phyloP scores from a whole-genome alignment of 1,284 basidiomycete species.

The Ustilago tritici region DNA sequence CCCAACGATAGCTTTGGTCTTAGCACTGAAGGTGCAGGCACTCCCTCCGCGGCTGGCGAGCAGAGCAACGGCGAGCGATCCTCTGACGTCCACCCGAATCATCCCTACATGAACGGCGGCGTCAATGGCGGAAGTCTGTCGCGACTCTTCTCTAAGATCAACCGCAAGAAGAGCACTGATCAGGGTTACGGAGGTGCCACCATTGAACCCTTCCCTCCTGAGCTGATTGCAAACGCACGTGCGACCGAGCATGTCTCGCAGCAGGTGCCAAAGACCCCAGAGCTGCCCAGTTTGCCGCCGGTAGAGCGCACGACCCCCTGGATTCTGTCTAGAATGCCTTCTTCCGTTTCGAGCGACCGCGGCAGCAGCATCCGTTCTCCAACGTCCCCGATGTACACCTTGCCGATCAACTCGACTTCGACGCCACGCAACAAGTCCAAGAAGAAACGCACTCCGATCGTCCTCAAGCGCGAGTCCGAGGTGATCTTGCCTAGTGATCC shows the following conservation, averaged over 20 bases:
- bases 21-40: neutral
- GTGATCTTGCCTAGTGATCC: constrained; percentile 38
- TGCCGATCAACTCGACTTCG: constrained; percentile 46
- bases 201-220: constrained; percentile 48
- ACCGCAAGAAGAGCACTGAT: constrained; percentile 33
- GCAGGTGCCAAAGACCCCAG: constrained; percentile 17
- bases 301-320: constrained; percentile 25
- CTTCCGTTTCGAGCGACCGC: constrained; percentile 13
- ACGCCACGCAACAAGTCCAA: constrained; percentile 28
- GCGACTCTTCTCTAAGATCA: constrained; percentile 54
- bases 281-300: constrained; percentile 14
- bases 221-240: constrained; percentile 17
- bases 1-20: constrained; percentile 19
- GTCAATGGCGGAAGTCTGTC: constrained; percentile 38
- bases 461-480: constrained; percentile 49
- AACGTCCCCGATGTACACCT: constrained; percentile 24
- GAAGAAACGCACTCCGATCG: constrained; percentile 42
- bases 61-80: constrained; percentile 12
- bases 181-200: constrained; percentile 35
- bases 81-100: constrained; percentile 25
- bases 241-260: constrained; percentile 8
- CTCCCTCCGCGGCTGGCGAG: constrained; percentile 1
- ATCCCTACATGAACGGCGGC: constrained; percentile 45
- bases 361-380: constrained; percentile 37
- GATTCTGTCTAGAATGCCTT: constrained; percentile 28